Evolutionary conservation across 164 flowering plant species (phyloP), one percentile per base, ranked within the genome.

Genomic region (Magnolia kwangsiensis): DNA sequence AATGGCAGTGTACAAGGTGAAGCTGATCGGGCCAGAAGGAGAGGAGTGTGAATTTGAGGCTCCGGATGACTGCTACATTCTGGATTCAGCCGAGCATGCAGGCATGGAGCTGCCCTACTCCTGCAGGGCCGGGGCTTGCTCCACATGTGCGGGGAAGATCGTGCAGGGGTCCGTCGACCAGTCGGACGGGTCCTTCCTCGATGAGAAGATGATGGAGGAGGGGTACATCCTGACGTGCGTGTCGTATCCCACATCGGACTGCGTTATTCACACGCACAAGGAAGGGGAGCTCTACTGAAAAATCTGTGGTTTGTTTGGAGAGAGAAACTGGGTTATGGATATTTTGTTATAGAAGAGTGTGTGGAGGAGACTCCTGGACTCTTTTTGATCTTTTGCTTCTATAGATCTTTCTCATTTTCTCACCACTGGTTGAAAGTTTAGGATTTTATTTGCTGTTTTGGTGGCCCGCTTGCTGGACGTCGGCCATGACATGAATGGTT

Each of bases 51-150:
- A 89, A 79, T 88, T 92, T 71, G 95, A 90, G 1, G 97, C 95
- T 8, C 88, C 89, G 0, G 92, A 89, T 70, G 95, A 90, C 73
- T 23, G 71, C 5, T 89, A 87, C 87, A 90, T 92, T 73, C 81
- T 92, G 8, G 95, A 92, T 63, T 78, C 97, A 29, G 95, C 92
- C 11, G 93, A 90, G 83, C 61, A 59, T 4, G 97, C 91, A 0
- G 97, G 93, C 23, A n/a, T 89, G 37, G 97, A 89, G 50, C 78
- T 91, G 70, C 97, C 97, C 0, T 92, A 92, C 79, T 90, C 91
- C 0, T 92, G 97, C 90, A 80, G 92, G 81, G 97, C 92, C 10
- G 95, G 95, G 14, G 91, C 97, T 0, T 92, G 97, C 84, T 91
- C 91, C 3, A 89, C 93, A 50, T 92, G 97, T 78, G 95, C 93